These are phyloP conservation scores for Exsudoporus frostii DNA, from an alignment of 768 basidiomycete genomes.

Conservation along the genomic window DNA sequence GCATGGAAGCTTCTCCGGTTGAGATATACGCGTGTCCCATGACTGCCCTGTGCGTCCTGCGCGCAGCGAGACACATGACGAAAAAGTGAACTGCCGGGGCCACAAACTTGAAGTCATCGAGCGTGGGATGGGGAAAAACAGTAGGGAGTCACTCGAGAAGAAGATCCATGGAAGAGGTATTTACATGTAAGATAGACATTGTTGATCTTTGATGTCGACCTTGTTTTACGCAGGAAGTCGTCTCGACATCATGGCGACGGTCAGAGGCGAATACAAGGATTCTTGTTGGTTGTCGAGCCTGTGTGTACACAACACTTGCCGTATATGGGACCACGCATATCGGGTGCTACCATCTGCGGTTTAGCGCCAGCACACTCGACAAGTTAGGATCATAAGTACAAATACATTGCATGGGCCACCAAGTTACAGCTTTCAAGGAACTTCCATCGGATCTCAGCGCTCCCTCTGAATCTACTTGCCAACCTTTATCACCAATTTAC, in stretches of 20 bases:
- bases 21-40: conserved; percentile 26
- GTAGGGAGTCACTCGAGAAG: neutral
- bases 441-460: neutral
- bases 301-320: conserved; percentile 26
- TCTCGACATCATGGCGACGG: conserved; percentile 24
- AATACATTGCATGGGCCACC: neutral
- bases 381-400: conserved; percentile 3
- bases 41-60: conserved; percentile 15
- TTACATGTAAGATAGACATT: conserved; percentile 19
- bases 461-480: conserved; percentile 12
- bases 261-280: conserved; percentile 18
- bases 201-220: conserved; percentile 14
- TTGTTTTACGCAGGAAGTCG: conserved; percentile 24
- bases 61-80: conserved; percentile 14
- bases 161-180: conserved; percentile 1
- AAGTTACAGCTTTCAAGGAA: neutral
- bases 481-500: conserved; percentile 84
- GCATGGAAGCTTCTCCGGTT: conserved; percentile 24
- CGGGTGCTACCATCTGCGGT: neutral
- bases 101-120: conserved; percentile 25
- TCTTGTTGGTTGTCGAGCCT: conserved; percentile 15
- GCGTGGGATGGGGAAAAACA: conserved; percentile 5
- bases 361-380: neutral
- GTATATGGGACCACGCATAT: neutral
- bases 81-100: conserved; percentile 19